phyloP scores from a whole-genome alignment of 306 rosid genomes.

The Cucumis cinereus region DNA sequence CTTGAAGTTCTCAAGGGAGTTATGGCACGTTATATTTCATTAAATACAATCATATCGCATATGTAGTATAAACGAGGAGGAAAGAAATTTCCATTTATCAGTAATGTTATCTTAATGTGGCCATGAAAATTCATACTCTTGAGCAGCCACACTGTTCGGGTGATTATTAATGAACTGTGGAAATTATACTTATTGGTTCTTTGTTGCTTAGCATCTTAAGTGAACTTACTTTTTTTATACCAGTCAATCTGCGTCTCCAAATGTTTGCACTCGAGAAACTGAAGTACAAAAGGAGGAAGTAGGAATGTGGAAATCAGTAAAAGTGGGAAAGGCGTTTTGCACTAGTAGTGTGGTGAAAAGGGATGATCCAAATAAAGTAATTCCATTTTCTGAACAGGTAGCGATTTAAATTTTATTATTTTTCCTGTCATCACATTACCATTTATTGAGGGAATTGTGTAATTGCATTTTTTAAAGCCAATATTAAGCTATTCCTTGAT shows the following conservation, averaged over 20 bases:
- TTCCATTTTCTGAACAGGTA: conserved; percentile 34
- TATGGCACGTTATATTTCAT: neutral
- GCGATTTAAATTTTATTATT: neutral
- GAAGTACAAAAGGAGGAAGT: conserved; percentile 32
- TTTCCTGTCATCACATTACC: neutral
- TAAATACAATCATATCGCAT: neutral
- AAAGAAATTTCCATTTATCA: neutral
- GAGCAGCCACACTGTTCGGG: neutral
- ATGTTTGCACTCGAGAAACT: conserved; percentile 18
- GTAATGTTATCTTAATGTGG: neutral
- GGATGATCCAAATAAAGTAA: conserved; percentile 26
- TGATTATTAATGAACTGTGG: neutral
- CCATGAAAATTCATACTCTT: neutral
- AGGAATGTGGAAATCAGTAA: conserved; percentile 65
- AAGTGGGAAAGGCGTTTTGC: conserved; percentile 28
- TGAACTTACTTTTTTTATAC: conserved; percentile 15
- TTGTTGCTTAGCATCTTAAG: neutral
- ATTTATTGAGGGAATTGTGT: neutral
- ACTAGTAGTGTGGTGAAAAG: conserved; percentile 21
- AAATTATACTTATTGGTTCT: neutral
- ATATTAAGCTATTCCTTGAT: neutral
- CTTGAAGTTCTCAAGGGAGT: neutral
- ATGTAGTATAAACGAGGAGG: neutral
- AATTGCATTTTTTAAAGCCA: neutral
- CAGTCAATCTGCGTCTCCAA: conserved; percentile 33